These are phyloP conservation scores for Pyrus hybrid DNA, from an alignment of 331 rosid genomes.

Conservation along the genomic window DNA sequence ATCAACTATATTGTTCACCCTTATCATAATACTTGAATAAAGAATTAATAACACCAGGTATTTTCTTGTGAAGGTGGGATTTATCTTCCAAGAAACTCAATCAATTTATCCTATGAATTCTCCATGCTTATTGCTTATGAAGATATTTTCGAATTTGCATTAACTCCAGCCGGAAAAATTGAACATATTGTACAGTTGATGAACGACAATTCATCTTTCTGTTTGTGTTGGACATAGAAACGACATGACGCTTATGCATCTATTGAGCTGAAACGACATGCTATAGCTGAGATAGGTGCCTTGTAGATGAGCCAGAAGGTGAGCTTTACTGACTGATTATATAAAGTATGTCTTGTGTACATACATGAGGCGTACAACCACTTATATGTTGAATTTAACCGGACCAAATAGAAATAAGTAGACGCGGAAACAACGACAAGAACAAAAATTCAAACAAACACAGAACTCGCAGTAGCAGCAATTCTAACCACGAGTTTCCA, in stretches of 20 bases:
- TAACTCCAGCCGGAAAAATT: not conserved
- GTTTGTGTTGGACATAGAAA: not conserved
- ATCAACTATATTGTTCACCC: not conserved
- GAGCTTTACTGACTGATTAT: not conserved
- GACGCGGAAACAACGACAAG: not conserved
- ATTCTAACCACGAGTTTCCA: not conserved
- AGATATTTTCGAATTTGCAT: not conserved
- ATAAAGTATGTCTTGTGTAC: not conserved
- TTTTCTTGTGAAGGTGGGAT: not conserved
- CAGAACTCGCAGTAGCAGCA: not conserved
- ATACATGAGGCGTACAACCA: not conserved
- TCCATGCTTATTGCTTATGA: not conserved
- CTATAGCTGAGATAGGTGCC: not conserved
- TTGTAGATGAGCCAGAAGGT: not conserved
- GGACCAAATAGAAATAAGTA: not conserved
- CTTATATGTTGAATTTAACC: not conserved
- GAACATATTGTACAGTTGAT: not conserved
- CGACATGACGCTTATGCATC: too few relatives aligned
- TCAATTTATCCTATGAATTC: not conserved
- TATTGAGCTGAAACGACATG: too few relatives aligned
- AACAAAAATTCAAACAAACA: not conserved
- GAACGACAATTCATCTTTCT: not conserved
- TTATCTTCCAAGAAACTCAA: not conserved
- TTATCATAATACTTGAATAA: not conserved
- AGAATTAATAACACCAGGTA: not conserved